These are phyloP conservation scores for Zoysia pacifica DNA, from an alignment of 176 grass and related monocot species.

Conservation along the genomic window DNA sequence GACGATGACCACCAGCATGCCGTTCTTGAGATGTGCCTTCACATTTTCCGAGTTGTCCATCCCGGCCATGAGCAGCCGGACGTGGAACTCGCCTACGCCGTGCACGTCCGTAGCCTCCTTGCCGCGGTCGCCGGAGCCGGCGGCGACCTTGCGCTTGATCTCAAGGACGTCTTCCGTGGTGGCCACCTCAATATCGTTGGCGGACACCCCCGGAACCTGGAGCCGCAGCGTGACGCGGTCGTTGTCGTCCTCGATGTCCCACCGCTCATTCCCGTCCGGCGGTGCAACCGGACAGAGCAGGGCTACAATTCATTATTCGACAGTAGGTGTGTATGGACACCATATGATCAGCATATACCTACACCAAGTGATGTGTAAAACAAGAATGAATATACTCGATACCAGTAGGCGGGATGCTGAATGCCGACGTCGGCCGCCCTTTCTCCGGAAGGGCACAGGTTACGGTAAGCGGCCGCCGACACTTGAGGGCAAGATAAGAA, in stretches of 20 bases:
- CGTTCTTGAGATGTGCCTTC: slow-evolving; percentile 28
- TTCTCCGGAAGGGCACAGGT: slow-evolving; percentile 32
- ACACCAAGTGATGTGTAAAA: not conserved
- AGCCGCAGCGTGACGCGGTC: slow-evolving; percentile 24
- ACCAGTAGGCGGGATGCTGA: slow-evolving; percentile 50
- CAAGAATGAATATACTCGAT: not conserved
- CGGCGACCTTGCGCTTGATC: slow-evolving; percentile 30
- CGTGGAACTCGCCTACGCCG: slow-evolving; percentile 33
- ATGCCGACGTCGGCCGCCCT: slow-evolving; percentile 19
- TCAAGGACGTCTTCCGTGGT: slow-evolving; percentile 11
- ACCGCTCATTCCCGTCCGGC: slow-evolving; percentile 33
- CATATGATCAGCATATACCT: not conserved
- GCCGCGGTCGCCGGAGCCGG: not conserved
- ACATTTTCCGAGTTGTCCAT: not conserved
- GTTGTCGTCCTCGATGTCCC: slow-evolving; percentile 37
- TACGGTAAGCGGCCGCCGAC: not conserved
- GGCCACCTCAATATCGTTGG: slow-evolving; percentile 23
- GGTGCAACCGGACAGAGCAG: slow-evolving; percentile 13
- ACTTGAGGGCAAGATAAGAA: not conserved
- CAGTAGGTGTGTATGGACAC: not conserved
- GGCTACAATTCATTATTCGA: not conserved
- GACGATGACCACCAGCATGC: slow-evolving; percentile 42
- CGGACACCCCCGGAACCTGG: slow-evolving; percentile 36
- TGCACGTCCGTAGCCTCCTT: slow-evolving; percentile 1
- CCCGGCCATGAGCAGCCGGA: slow-evolving; percentile 36